Conservation (phyloP, 2,329 filamentous ascomycete species). For the Aspergillus ruber region DNA sequence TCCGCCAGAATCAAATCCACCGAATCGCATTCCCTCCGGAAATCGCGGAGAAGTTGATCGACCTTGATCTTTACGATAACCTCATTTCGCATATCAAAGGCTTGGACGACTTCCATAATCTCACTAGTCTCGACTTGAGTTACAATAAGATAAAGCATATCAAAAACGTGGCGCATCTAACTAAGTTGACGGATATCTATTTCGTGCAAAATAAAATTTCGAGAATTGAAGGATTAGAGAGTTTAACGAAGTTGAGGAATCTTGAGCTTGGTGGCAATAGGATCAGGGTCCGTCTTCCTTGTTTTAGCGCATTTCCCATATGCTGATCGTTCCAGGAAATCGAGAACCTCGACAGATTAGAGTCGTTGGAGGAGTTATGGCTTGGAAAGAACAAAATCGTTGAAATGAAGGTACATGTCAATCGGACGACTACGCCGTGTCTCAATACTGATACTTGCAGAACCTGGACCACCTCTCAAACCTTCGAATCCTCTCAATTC, state of each 20-base stretch:
- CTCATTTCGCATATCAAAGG: conserved; percentile 80
- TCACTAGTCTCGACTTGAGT: conserved; percentile 79
- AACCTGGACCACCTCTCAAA: conserved; percentile 68
- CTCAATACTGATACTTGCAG: conserved; percentile 17
- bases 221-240: conserved; percentile 76
- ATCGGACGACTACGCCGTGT: neutral
- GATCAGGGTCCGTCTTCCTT: conserved; percentile 53
- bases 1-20: conserved; percentile 86
- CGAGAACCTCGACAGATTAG: conserved; percentile 70
- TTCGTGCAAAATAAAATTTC: conserved; percentile 93
- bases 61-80: conserved; percentile 96
- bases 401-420: conserved; percentile 55
- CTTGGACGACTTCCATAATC: conserved; percentile 67
- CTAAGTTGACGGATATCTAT: conserved; percentile 73
- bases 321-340: conserved; percentile 53
- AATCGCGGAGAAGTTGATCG: conserved; percentile 62
- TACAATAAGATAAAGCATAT: conserved; percentile 99
- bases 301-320: neutral
- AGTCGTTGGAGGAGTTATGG: conserved; percentile 82
- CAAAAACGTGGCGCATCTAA: conserved; percentile 75
- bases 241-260: conserved; percentile 67
- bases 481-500: conserved; percentile 83
- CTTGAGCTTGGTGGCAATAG: conserved; percentile 89
- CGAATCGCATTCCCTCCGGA: conserved; percentile 66
- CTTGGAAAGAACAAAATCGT: conserved; percentile 95